Evolutionary conservation across 805 yeast species (phyloP), one percentile per base, ranked within the genome.

Genomic region (Lachancea mirantina): DNA sequence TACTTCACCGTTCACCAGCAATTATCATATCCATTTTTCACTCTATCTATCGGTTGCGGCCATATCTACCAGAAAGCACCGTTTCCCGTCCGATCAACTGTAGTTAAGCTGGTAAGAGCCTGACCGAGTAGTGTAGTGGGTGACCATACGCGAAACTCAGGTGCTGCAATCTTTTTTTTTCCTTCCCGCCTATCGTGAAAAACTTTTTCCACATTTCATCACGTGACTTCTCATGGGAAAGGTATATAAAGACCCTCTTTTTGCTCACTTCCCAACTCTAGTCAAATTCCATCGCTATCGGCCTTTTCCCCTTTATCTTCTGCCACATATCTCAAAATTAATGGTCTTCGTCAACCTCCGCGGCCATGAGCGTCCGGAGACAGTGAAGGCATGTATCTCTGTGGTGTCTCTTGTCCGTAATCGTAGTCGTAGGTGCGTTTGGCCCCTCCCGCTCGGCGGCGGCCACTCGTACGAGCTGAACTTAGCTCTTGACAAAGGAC

Each of bases 71-170:
- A 63, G 72, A 68, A 67, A 67, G 68, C 71, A 68, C 71, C 70
- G 70, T 66, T 68, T 67, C 72, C 73, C 73, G 73, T 67, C 72
- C 72, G 73, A 67, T 66, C 73, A 67, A 65, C 69, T 64, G 70
- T 66, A 67, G 71, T 68, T 65, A 67, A 67, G 66, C 73, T 62
- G 65, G 69, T 65, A 65, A 67, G 72, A 64, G 73, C 72, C 70
- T 61, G 68, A 65, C 70, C 62, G 70, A 67, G 73, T 66, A 67
- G 63, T 65, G 64, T 63, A 61, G 70, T 67, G 72, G 73, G 72
- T 63, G 72, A 68, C 73, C 71, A 67, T 65, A 63, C 64, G 73
- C 64, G 72, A 67, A 68, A 66, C 65, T 67, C 67, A 61, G 70
- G 70, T 67, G 72, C 69, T 67, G 68, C 65, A 63, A 62, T 62